Conservation (phyloP, 2,329 filamentous ascomycete species). For the Fusarium cyanostomum region DNA sequence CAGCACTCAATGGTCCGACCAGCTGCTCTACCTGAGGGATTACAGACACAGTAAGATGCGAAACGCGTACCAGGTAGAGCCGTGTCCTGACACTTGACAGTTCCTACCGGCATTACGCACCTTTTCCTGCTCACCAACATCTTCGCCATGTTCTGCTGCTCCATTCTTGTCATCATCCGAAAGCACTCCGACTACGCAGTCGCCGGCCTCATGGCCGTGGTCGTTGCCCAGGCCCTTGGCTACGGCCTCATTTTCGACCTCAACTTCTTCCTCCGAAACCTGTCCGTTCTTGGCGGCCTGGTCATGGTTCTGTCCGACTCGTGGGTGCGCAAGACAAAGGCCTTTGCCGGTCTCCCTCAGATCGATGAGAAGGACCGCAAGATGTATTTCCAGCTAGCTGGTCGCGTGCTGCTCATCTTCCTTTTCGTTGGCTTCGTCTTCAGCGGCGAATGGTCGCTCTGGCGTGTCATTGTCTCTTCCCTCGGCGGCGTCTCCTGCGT, state of each 20-base stretch:
- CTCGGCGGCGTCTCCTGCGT: slow-evolving; percentile 91
- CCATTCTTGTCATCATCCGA: slow-evolving; percentile 86
- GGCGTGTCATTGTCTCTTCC: slow-evolving; percentile 84
- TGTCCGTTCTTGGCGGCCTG: slow-evolving; percentile 95
- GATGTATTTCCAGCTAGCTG: slow-evolving; percentile 99
- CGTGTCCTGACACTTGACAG: slow-evolving; percentile 58
- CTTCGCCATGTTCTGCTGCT: slow-evolving; percentile 84
- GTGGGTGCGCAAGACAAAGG: slow-evolving; percentile 97
- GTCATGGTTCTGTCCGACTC: slow-evolving; percentile 98
- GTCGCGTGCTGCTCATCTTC: slow-evolving; percentile 95
- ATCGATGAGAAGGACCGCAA: slow-evolving; percentile 99
- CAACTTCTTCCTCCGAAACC: slow-evolving; percentile 99
- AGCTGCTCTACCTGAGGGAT: slow-evolving; percentile 90
- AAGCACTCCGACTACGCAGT: slow-evolving; percentile 96
- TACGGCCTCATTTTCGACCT: slow-evolving; percentile 99
- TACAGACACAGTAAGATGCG: slow-evolving; percentile 85
- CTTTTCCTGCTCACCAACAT: slow-evolving; percentile 93
- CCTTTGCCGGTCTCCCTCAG: slow-evolving; percentile 90
- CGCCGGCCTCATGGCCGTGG: slow-evolving; percentile 86
- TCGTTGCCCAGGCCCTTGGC: slow-evolving; percentile 91
- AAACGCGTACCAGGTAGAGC: not conserved
- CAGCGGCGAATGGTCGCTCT: slow-evolving; percentile 90
- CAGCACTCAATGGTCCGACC: slow-evolving; percentile 96
- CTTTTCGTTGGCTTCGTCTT: slow-evolving; percentile 97
- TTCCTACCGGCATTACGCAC: slow-evolving; percentile 88